These are phyloP conservation scores for Fusarium sp. DNA, from an alignment of 2,329 filamentous ascomycete species.

Conservation along the genomic window DNA sequence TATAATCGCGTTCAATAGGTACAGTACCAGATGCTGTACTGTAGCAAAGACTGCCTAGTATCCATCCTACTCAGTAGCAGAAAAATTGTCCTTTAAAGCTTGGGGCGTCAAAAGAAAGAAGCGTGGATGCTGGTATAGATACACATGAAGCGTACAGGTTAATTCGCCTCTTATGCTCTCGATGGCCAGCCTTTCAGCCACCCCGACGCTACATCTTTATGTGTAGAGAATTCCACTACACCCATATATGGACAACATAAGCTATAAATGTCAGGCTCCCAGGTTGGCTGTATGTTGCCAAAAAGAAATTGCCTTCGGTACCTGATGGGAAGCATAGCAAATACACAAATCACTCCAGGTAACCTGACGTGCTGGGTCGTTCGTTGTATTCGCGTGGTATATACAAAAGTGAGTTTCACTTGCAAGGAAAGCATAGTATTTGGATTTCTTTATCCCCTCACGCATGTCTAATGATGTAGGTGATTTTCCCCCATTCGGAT, in stretches of 20 bases:
- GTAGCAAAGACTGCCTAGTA: background rate
- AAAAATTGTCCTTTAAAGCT: background rate
- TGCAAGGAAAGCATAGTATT: conserved; percentile 34
- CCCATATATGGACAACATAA: background rate
- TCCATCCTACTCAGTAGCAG: background rate
- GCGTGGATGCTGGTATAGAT: background rate
- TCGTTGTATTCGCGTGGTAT: conserved; percentile 45
- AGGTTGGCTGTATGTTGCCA: background rate
- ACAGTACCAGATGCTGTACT: background rate
- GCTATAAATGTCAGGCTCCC: background rate
- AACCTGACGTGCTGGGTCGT: conserved; percentile 19
- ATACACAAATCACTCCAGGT: background rate
- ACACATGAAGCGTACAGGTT: background rate
- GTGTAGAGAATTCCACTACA: background rate
- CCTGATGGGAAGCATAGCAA: background rate
- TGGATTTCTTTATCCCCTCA: conserved; percentile 11
- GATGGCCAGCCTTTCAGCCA: background rate
- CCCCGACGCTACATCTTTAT: background rate
- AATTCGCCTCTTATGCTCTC: background rate
- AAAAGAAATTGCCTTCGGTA: background rate
- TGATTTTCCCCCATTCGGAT: conserved; percentile 21
- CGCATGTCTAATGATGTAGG: conserved; percentile 25
- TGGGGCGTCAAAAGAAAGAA: background rate
- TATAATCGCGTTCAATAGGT: conserved; percentile 27
- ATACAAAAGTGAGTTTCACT: conserved; percentile 35